Conservation (phyloP, 768 basidiomycete genomes). For the Russula lepida region DNA sequence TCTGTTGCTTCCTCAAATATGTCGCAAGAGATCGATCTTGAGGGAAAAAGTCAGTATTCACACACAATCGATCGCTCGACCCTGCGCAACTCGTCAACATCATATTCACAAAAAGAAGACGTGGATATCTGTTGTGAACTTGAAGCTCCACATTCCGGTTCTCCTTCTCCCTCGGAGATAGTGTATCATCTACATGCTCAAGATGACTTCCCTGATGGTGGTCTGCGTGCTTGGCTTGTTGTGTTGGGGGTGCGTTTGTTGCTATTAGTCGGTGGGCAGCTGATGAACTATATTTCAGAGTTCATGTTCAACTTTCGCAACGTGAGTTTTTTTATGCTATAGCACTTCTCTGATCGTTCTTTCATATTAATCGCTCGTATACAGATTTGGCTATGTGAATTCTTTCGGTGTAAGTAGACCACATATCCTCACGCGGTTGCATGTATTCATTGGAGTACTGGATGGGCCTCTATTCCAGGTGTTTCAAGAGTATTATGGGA, state of each 20-base stretch:
- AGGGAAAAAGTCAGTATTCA: not conserved
- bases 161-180: not conserved
- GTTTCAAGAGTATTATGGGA: conserved; percentile 67
- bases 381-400: conserved; percentile 61
- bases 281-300: conserved; percentile 4
- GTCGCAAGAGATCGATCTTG: not conserved
- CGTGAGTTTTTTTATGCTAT: conserved; percentile 26
- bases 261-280: not conserved
- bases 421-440: not conserved
- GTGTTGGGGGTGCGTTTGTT: conserved; percentile 32
- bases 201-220: conserved; percentile 36
- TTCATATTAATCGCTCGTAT: not conserved
- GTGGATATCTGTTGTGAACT: not conserved
- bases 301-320: conserved; percentile 35
- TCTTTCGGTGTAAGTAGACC: conserved; percentile 58
- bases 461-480: conserved; percentile 33
- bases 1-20: not conserved
- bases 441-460: not conserved
- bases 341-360: not conserved
- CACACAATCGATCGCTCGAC: not conserved
- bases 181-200: not conserved
- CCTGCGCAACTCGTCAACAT: not conserved
- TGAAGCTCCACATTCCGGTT: not conserved
- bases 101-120: not conserved
- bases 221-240: conserved; percentile 37